Percentiles rank a stretch among this genome's conserved stretches.
These are phyloP conservation scores for Backusella luteola DNA, from an alignment of 192 early-diverging fungal species.

Conservation along the genomic window DNA sequence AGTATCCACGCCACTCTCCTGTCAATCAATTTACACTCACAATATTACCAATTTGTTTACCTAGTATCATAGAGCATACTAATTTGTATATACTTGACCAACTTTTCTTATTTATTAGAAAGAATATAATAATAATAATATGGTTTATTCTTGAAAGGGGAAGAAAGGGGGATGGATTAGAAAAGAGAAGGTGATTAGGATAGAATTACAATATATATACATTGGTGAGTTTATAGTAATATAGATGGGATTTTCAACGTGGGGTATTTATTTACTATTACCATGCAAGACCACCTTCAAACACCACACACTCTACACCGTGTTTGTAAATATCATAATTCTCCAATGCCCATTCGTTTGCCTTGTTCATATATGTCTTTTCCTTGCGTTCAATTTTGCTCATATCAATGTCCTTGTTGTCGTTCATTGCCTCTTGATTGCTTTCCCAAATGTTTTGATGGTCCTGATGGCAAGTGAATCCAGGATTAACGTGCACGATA, in stretches of 20 bases:
- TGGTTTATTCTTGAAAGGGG: neutral
- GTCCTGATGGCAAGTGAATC: slow-evolving; percentile 34
- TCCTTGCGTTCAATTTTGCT: slow-evolving; percentile 24
- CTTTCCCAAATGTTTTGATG: slow-evolving; percentile 32
- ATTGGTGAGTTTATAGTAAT: neutral
- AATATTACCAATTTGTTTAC: neutral
- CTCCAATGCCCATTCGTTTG: slow-evolving; percentile 30
- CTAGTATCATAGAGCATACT: neutral
- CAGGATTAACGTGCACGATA: slow-evolving; percentile 23
- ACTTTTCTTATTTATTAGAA: neutral
- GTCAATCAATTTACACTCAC: neutral
- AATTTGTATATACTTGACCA: neutral
- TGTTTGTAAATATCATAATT: slow-evolving; percentile 30
- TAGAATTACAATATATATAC: slow-evolving; percentile 3
- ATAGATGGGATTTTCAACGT: neutral
- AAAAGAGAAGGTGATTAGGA: neutral
- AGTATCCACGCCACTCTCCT: neutral
- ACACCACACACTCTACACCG: slow-evolving; percentile 27
- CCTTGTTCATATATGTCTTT: slow-evolving; percentile 31
- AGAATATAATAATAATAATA: neutral
- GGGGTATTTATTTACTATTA: slow-evolving; percentile 2
- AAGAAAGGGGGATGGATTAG: neutral
- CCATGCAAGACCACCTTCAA: slow-evolving; percentile 31
- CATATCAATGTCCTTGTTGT: slow-evolving; percentile 30
- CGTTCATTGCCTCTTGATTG: slow-evolving; percentile 21